Evolutionary conservation across 1,284 basidiomycete species (phyloP).

Genomic region (Trametes sp.): DNA sequence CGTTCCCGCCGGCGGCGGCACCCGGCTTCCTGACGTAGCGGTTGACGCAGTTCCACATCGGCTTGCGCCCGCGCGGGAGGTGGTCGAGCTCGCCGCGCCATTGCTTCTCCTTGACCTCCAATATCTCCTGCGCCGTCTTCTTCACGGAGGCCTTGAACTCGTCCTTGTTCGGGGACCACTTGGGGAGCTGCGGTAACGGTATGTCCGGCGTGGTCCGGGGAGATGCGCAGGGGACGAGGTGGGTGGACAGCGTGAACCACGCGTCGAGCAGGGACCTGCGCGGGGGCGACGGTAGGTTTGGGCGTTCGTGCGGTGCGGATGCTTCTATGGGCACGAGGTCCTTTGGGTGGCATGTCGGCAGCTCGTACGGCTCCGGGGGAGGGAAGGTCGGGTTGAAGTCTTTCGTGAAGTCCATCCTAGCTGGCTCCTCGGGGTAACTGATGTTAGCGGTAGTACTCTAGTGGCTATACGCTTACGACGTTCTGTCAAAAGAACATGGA

Average conservation of each 20-base stretch:
- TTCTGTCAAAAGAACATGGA: too few relatives aligned
- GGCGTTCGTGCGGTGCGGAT: neutral
- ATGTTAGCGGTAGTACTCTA: too few relatives aligned
- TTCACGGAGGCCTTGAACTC: conserved; percentile 41
- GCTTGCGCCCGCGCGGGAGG: conserved; percentile 27
- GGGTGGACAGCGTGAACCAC: conserved; percentile 61
- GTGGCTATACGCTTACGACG: too few relatives aligned
- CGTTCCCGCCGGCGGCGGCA: neutral
- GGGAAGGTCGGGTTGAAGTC: conserved; percentile 20
- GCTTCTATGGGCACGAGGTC: conserved; percentile 19
- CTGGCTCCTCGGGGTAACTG: too few relatives aligned
- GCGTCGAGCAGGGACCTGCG: conserved; percentile 33
- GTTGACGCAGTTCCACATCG: conserved; percentile 44
- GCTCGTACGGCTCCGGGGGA: conserved; percentile 20
- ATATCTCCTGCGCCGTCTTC: conserved; percentile 29
- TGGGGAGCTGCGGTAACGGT: conserved; percentile 46
- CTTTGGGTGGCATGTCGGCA: conserved; percentile 22
- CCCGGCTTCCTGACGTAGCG: conserved; percentile 42
- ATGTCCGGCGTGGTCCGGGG: conserved; percentile 61
- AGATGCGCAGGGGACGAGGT: conserved; percentile 77
- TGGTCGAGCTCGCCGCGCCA: conserved; percentile 34
- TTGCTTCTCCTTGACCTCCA: conserved; percentile 34
- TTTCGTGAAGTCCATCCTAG: conserved; percentile 2
- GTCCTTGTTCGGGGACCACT: conserved; percentile 40
- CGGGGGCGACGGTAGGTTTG: conserved; percentile 38